A percentile compares a stretch with the other conserved stretches of the same genome.
These are phyloP conservation scores for Trametes cinnabarina DNA, from an alignment of 768 basidiomycete genomes.

Conservation along the genomic window DNA sequence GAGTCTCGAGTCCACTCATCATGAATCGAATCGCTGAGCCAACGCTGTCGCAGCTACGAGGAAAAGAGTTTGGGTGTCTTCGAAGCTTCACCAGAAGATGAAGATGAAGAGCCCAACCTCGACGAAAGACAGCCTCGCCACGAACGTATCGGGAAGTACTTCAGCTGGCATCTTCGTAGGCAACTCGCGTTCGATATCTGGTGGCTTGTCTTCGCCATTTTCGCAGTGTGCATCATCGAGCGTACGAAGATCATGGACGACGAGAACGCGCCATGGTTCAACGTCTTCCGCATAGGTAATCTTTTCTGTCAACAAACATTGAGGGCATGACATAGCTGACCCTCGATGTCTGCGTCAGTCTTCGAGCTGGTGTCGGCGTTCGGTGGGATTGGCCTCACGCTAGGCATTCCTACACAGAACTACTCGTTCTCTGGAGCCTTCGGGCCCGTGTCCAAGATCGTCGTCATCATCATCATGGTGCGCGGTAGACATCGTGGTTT, in stretches of 20 bases:
- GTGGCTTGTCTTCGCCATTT: slow-evolving; percentile 77
- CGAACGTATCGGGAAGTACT: slow-evolving; percentile 44
- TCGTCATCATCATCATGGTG: slow-evolving; percentile 75
- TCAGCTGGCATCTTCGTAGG: slow-evolving; percentile 58
- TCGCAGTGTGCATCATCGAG: slow-evolving; percentile 72
- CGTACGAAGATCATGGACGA: slow-evolving; percentile 53
- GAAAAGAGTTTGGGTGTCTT: slow-evolving; percentile 70
- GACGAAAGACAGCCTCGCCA: slow-evolving; percentile 36
- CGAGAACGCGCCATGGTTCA: slow-evolving; percentile 35
- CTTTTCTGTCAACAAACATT: not conserved
- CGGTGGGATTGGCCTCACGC: slow-evolving; percentile 65
- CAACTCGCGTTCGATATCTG: slow-evolving; percentile 75
- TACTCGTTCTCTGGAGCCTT: slow-evolving; percentile 64
- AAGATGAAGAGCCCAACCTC: slow-evolving; percentile 46
- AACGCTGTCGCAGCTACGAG: slow-evolving; percentile 48
- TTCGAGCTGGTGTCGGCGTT: slow-evolving; percentile 71
- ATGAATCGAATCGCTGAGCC: not conserved
- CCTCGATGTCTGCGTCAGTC: slow-evolving; percentile 21
- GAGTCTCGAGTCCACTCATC: slow-evolving; percentile 14
- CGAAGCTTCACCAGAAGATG: slow-evolving; percentile 48
- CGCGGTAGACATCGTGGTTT: slow-evolving; percentile 72
- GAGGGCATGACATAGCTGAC: not conserved
- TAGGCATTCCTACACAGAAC: slow-evolving; percentile 60
- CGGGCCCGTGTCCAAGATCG: slow-evolving; percentile 64
- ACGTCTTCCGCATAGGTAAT: slow-evolving; percentile 43